Evolutionary conservation across 176 grass and related monocot genomes (phyloP).

Genomic region (Paspalum vaginatum): DNA sequence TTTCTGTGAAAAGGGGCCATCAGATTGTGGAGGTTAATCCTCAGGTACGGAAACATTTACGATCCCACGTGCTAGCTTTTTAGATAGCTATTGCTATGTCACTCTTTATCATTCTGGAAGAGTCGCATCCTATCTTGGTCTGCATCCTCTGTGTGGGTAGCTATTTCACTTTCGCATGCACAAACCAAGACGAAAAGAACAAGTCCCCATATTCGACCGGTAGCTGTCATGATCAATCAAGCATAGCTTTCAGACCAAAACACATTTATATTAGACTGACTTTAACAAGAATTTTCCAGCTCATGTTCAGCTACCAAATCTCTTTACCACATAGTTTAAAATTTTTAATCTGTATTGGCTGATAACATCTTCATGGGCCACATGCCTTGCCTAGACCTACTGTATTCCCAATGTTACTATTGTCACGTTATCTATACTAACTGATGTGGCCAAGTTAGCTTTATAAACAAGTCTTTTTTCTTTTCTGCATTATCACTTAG

Average conservation of each 20-base stretch:
- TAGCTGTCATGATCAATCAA: slow-evolving; percentile 50
- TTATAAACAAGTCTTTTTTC: background rate
- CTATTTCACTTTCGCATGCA: slow-evolving; percentile 24
- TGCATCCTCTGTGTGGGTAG: background rate
- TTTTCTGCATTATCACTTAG: background rate
- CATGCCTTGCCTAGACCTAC: slow-evolving; percentile 13
- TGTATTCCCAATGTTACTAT: background rate
- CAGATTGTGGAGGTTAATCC: slow-evolving; percentile 56
- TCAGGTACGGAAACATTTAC: slow-evolving; percentile 42
- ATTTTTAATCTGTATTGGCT: slow-evolving; percentile 4
- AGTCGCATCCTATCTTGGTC: slow-evolving; percentile 1
- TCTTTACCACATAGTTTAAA: slow-evolving; percentile 34
- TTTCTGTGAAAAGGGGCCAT: slow-evolving; percentile 43
- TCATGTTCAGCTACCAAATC: slow-evolving; percentile 51
- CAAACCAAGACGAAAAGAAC: slow-evolving; percentile 21
- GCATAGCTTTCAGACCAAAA: slow-evolving; percentile 49
- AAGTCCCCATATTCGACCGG: slow-evolving; percentile 9
- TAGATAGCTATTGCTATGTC: background rate
- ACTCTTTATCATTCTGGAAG: background rate
- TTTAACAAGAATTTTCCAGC: slow-evolving; percentile 41
- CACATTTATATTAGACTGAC: slow-evolving; percentile 44
- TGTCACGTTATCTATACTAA: background rate
- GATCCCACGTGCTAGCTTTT: slow-evolving; percentile 17
- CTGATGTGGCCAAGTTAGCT: background rate
- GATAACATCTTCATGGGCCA: slow-evolving; percentile 19